These are phyloP conservation scores for Zasmidium cellare DNA, from an alignment of 2,329 filamentous ascomycete genomes.

Conservation along the genomic window DNA sequence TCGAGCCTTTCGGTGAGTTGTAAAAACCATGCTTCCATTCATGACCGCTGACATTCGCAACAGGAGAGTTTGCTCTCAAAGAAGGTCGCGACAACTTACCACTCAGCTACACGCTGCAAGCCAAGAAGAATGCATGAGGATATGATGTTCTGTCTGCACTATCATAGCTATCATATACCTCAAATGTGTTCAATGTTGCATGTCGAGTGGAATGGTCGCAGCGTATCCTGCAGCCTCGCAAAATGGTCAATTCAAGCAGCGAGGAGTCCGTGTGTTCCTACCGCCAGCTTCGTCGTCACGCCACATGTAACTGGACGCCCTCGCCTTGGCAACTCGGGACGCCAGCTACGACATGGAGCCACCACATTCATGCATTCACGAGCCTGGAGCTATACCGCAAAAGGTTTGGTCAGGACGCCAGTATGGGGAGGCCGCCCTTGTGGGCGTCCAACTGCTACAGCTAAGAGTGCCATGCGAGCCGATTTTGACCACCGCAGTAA, in stretches of 20 bases:
- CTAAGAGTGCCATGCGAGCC: neutral
- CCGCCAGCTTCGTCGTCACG: neutral
- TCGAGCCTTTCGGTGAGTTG: conserved; percentile 6
- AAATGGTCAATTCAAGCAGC: too few relatives aligned
- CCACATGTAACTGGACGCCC: neutral
- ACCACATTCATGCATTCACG: neutral
- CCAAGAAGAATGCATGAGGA: neutral
- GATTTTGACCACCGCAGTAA: neutral
- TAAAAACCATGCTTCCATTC: neutral
- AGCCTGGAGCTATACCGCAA: neutral
- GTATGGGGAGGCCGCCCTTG: neutral
- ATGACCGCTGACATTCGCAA: neutral
- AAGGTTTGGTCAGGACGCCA: neutral
- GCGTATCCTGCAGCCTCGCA: too few relatives aligned
- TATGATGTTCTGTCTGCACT: too few relatives aligned
- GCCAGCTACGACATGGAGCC: neutral
- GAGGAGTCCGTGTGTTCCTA: too few relatives aligned
- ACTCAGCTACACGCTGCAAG: conserved; percentile 15
- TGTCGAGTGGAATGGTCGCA: too few relatives aligned
- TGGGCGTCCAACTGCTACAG: neutral
- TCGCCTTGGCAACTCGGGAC: neutral
- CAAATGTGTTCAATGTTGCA: too few relatives aligned
- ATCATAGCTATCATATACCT: too few relatives aligned
- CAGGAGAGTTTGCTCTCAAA: conserved; percentile 13
- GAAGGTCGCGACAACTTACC: conserved; percentile 11